Base-by-base conservation (phyloP, 352 stramenopile genomes). In the Globisporangium heterothallicum region DNA sequence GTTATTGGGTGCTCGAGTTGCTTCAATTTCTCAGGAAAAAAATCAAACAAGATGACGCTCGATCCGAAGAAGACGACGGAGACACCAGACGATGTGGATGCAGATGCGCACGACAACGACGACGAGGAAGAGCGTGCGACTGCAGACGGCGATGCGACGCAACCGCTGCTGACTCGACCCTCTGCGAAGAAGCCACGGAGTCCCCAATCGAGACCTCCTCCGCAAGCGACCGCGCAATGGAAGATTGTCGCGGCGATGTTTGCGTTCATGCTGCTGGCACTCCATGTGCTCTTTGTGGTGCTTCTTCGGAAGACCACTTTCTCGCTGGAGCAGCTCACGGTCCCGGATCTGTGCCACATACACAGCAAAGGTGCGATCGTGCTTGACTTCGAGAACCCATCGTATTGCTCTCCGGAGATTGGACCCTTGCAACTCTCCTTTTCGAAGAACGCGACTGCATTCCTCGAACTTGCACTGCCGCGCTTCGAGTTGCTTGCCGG, bases 311-410 rank as follows among this genome's bases (percentile, higher is more conserved):
- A 86, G 54, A 86, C 79, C 22, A 78, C 65, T 18, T 67, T 79
- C 42, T 57, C 64, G 25, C 49, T 93, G 21, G 58, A 76, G 21
- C 66, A 74, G 40, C 59, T 91, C 19, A 88, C 70, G 24, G 44
- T 93, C 9, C 78, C 82, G 2, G 82, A 93, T 21, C 47, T 93
- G 42, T 93, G 82, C 47, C 78, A 90, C 50, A 40, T 43, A 13
- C 60, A 61, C 13, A 81, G 72, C 18, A 47, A 66, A 5, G 82
- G 79, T 19, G 65, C 78, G 26, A 51, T 81, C 22, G 53, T 86
- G 14, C 21, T 93, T 30, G 57, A 74, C 49, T 76, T 89, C 50
- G 55, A 78, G 24, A 93, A 93, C 47, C 82, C 82, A 50, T 91
- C 79, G 27, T 91, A 88, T 46, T 93, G 82, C 56, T 69, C 72